Conservation (phyloP, 768 basidiomycete species). For the Agaricus bisporus region DNA sequence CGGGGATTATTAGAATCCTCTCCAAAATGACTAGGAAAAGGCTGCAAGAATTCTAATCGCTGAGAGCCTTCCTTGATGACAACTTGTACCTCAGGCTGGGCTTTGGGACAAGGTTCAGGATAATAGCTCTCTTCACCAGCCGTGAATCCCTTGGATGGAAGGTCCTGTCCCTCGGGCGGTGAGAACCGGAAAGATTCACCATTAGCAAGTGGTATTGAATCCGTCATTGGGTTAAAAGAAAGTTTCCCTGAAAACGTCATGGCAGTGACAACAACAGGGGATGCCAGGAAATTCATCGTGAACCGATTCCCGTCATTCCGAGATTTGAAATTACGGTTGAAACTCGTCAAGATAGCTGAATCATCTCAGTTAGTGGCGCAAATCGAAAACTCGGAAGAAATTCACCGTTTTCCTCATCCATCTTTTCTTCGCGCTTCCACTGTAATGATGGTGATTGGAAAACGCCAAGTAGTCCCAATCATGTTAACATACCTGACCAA, state of each 20-base stretch:
- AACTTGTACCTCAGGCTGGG: slow-evolving; percentile 71
- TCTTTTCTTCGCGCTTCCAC: slow-evolving; percentile 91
- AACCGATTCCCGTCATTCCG: slow-evolving; percentile 92
- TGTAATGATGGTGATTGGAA: slow-evolving; percentile 20
- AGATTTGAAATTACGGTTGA: slow-evolving; percentile 88
- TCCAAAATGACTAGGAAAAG: slow-evolving; percentile 77
- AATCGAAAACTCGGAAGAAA: slow-evolving; percentile 12
- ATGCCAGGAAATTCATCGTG: slow-evolving; percentile 98
- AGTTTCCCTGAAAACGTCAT: slow-evolving; percentile 95
- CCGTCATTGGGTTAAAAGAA: slow-evolving; percentile 89
- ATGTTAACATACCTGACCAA: slow-evolving; percentile 67
- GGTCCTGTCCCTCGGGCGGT: slow-evolving; percentile 78
- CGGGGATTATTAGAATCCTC: slow-evolving; percentile 34
- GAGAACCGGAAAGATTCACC: slow-evolving; percentile 81
- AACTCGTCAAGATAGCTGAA: slow-evolving; percentile 90
- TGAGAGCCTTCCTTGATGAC: slow-evolving; percentile 75
- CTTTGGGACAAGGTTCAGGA: slow-evolving; percentile 66
- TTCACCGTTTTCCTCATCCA: slow-evolving; percentile 85
- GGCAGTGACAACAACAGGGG: slow-evolving; percentile 94
- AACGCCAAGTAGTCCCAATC: neutral
- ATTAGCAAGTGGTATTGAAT: slow-evolving; percentile 56
- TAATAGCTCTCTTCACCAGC: slow-evolving; percentile 70
- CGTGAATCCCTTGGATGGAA: slow-evolving; percentile 80
- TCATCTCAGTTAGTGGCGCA: neutral
- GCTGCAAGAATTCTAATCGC: slow-evolving; percentile 79